Base-by-base conservation (phyloP, 768 basidiomycete species). In the Boletus rubroflammeus region DNA sequence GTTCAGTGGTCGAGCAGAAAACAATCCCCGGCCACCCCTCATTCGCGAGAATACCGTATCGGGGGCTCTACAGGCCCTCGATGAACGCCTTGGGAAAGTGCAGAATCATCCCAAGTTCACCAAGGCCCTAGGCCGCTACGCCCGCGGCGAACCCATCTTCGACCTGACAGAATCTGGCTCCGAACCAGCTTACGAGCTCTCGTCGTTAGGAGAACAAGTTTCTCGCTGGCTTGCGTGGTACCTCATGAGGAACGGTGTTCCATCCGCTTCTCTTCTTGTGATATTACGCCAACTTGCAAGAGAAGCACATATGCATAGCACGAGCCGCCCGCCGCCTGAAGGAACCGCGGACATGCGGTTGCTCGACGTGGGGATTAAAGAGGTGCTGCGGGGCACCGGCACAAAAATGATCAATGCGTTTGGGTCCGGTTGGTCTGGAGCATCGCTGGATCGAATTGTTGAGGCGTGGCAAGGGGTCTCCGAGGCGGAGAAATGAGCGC, bases 301-400 rank as follows among this genome's bases (percentile, higher is more conserved):
- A 14, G 81, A 85, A 44, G 86, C 87, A 3, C 81, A 84, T 61
- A 58, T 69, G 34, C 81, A 85, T 41, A 86, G 84, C 61, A 58
- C 78, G 14, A 74, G 72, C 9, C 66, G 67, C 3, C 70, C 80
- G 7, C 73, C 76, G 1, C 83, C 86, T 0, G 78, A 78, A 7
- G 86, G 85, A 0, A 82, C 79, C 0, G 49, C 53, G 14, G 69
- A 78, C 44, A 47, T 68, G 29, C 55, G 48, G 10, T 57, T 59
- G n/a, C 66, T 79, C 26, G 77, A 79, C 34, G 67, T 66, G 19
- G 87, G 85, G 0, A 93, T 98, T 57, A 86, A 83, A 61, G 89
- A 95, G 64, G 92, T 97, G 9, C 66, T 97, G 56, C 88, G 93
- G 63, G 82, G 84, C 0, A 89, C 94, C 0, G 95, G 95, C 2